A percentile compares a stretch with the other conserved stretches of the same genome.
Conservation (phyloP, 129 eudicot genomes). For the Helichrysum umbraculigerum region DNA sequence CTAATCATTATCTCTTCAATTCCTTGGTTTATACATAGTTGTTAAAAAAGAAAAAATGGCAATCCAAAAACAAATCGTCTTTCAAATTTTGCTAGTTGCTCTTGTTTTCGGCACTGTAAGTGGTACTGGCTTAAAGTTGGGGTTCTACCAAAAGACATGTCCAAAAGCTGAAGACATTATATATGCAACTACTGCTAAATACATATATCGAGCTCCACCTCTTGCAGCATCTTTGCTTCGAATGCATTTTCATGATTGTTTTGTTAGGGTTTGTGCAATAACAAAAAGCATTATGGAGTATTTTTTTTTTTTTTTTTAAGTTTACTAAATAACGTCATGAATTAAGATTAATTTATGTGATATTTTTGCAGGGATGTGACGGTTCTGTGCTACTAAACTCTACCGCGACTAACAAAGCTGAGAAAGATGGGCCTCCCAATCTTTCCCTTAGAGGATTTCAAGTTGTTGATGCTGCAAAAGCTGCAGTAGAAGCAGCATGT, state of each 20-base stretch:
- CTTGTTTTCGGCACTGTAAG: slow-evolving; percentile 28
- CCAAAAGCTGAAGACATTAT: slow-evolving; percentile 50
- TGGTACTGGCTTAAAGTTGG: slow-evolving; percentile 34
- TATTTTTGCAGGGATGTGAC: slow-evolving; percentile 60
- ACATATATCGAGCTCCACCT: slow-evolving; percentile 44
- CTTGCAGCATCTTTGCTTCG: slow-evolving; percentile 60
- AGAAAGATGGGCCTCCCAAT: slow-evolving; percentile 54
- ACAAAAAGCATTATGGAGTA: too few relatives aligned
- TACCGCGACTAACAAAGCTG: slow-evolving; percentile 41
- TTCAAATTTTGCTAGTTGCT: slow-evolving; percentile 35
- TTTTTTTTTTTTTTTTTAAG: background rate
- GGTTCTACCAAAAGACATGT: slow-evolving; percentile 44
- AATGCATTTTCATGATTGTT: slow-evolving; percentile 75
- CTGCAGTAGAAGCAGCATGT: slow-evolving; percentile 57
- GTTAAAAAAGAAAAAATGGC: slow-evolving; percentile 10
- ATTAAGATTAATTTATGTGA: background rate
- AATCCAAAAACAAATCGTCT: slow-evolving; percentile 12
- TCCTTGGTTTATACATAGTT: background rate
- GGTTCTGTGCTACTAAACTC: slow-evolving; percentile 60
- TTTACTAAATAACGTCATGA: too few relatives aligned
- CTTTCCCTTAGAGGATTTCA: slow-evolving; percentile 49
- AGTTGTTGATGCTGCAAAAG: slow-evolving; percentile 56
- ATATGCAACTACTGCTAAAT: slow-evolving; percentile 24
- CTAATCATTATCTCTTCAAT: slow-evolving; percentile 11
- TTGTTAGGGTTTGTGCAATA: slow-evolving; percentile 25